Conservation (phyloP, 495 filamentous ascomycete species). For the Cercophora newfieldiana region DNA sequence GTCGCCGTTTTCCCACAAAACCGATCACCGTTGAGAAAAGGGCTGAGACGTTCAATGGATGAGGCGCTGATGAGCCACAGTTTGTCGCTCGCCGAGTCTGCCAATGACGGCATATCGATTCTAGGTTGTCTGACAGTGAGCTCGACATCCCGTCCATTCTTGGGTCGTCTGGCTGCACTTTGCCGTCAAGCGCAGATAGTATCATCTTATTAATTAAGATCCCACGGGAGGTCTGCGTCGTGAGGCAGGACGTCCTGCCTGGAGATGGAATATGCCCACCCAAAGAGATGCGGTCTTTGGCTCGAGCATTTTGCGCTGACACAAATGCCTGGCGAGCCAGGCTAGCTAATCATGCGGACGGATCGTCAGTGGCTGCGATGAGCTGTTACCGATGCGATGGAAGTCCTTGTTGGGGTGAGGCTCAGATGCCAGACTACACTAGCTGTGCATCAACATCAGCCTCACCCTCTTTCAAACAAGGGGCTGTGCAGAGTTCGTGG, state of each 20-base stretch:
- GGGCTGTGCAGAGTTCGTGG: not conserved
- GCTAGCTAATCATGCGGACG: conserved; percentile 6
- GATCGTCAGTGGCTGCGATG: conserved; percentile 6
- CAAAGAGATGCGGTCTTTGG: not conserved
- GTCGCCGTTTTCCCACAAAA: not conserved
- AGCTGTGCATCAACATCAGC: not conserved
- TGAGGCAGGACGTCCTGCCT: not conserved
- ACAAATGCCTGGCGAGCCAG: not conserved
- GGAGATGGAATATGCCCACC: not conserved
- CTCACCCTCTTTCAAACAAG: not conserved
- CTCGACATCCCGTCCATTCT: not conserved
- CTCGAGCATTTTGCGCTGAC: not conserved
- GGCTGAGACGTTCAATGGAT: not conserved
- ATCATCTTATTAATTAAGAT: not conserved
- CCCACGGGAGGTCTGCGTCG: not conserved
- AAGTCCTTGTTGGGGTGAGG: not conserved
- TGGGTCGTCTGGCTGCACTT: not conserved
- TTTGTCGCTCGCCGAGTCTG: not conserved
- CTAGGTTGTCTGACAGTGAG: not conserved
- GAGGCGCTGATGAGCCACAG: not conserved
- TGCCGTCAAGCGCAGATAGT: not conserved
- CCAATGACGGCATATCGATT: not conserved
- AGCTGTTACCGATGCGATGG: not conserved
- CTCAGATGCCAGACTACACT: not conserved
- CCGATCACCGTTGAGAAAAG: not conserved